Percentiles rank a stretch among this genome's conserved stretches.
Evolutionary conservation across 163 green algal species (phyloP).

Genomic region (Prototheca cutis): DNA sequence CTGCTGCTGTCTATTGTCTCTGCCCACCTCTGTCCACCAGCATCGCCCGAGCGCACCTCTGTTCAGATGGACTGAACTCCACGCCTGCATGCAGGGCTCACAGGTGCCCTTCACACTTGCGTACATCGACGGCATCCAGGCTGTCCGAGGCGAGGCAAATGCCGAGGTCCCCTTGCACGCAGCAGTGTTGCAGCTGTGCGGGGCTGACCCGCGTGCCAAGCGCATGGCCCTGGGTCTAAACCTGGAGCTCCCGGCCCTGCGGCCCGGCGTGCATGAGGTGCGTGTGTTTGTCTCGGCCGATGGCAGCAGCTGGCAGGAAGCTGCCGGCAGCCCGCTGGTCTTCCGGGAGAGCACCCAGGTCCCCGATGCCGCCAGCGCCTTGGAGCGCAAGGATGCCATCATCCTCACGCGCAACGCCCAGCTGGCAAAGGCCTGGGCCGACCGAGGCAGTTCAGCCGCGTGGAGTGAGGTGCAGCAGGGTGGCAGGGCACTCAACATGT

Average conservation of each 20-base stretch:
- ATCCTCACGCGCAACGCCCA: constrained; percentile 46
- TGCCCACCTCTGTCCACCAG: too few relatives aligned
- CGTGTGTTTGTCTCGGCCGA: constrained; percentile 9
- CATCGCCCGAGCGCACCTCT: too few relatives aligned
- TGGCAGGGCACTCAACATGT: too few relatives aligned
- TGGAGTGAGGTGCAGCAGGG: too few relatives aligned
- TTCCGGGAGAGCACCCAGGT: constrained; percentile 32
- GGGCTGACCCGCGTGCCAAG: neutral
- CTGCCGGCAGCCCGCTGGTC: constrained; percentile 34
- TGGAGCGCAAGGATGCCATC: constrained; percentile 48
- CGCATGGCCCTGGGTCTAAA: neutral
- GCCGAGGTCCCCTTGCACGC: constrained; percentile 20
- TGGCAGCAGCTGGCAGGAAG: constrained; percentile 27
- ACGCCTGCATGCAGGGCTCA: neutral
- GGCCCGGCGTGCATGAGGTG: constrained; percentile 18
- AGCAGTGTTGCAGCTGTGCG: neutral
- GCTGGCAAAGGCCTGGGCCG: constrained; percentile 19
- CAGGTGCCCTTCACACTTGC: constrained; percentile 1
- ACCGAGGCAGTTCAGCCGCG: too few relatives aligned
- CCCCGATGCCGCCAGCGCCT: constrained; percentile 24
- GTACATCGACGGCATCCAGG: constrained; percentile 38
- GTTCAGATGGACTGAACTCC: neutral
- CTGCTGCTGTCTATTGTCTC: too few relatives aligned
- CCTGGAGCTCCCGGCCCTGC: constrained; percentile 13
- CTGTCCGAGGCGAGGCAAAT: constrained; percentile 11